phyloP scores from a whole-genome alignment of 352 stramenopile genomes.

The Saprolegnia parasitica region DNA sequence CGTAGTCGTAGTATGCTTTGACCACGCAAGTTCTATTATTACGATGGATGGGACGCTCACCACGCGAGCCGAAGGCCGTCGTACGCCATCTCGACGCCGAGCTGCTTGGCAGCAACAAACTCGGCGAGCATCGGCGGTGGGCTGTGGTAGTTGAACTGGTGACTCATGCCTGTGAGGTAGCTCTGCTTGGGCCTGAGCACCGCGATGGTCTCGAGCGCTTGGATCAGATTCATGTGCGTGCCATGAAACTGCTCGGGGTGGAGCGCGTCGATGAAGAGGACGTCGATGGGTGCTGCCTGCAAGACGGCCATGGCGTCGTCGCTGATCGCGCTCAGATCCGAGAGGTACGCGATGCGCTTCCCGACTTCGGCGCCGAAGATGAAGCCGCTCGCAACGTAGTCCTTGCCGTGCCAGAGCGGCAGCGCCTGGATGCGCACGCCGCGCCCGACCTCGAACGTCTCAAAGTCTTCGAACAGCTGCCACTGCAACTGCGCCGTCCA shows the following conservation, averaged over 20 bases:
- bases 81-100: constrained; percentile 78
- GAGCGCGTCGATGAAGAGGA: constrained; percentile 79
- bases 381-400: constrained; percentile 75
- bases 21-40: too few relatives aligned
- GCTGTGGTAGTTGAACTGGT: constrained; percentile 72
- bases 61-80: constrained; percentile 53
- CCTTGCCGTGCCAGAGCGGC: constrained; percentile 71
- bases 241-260: constrained; percentile 69
- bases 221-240: constrained; percentile 81
- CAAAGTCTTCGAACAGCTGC: constrained; percentile 49
- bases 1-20: too few relatives aligned
- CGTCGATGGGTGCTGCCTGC: constrained; percentile 52
- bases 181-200: constrained; percentile 61
- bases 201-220: constrained; percentile 59
- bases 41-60: neutral
- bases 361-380: constrained; percentile 70
- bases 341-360: constrained; percentile 81
- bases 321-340: constrained; percentile 76
- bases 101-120: constrained; percentile 46
- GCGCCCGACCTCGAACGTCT: constrained; percentile 42
- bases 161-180: constrained; percentile 81
- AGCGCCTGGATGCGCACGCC: constrained; percentile 57
- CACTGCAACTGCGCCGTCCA: constrained; percentile 78
- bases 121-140: constrained; percentile 44
- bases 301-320: constrained; percentile 53